phyloP scores from a whole-genome alignment of 1,139 yeast species.

The Scheffersomyces segobiensis region DNA sequence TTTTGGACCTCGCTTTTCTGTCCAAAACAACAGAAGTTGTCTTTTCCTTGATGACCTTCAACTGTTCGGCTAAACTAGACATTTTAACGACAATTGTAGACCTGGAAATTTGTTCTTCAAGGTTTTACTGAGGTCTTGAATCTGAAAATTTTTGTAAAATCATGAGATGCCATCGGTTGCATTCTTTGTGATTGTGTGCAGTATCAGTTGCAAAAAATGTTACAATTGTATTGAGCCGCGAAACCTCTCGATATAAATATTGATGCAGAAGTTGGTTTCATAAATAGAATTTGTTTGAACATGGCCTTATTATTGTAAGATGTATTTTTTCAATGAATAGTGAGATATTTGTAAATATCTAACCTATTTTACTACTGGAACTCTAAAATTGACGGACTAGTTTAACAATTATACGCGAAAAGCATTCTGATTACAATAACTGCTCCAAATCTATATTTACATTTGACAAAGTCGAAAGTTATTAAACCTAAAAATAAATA shows the following conservation, averaged over 20 bases:
- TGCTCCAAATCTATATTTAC: not conserved
- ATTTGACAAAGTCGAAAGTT: not conserved
- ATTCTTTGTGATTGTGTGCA: not conserved
- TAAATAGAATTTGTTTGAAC: too few relatives aligned
- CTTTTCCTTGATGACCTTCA: slow-evolving; percentile 67
- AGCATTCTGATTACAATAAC: too few relatives aligned
- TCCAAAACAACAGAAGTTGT: slow-evolving; percentile 79
- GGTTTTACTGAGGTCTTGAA: not conserved
- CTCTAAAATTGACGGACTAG: too few relatives aligned
- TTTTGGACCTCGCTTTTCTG: slow-evolving; percentile 79
- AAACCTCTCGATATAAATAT: too few relatives aligned
- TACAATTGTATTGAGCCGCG: not conserved
- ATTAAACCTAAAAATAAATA: not conserved
- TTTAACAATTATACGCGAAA: too few relatives aligned
- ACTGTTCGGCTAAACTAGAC: slow-evolving; percentile 77
- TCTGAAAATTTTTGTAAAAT: slow-evolving; percentile 8
- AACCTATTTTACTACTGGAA: too few relatives aligned
- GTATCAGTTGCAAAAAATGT: not conserved
- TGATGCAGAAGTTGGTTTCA: too few relatives aligned
- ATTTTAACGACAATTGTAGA: slow-evolving; percentile 15
- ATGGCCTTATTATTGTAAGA: too few relatives aligned
- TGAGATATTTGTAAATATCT: too few relatives aligned
- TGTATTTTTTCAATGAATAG: too few relatives aligned
- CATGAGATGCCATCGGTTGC: slow-evolving; percentile 2
- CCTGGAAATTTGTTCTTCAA: not conserved